Base-by-base conservation (phyloP, 2,329 filamentous ascomycete species). In the Conoideocrella luteorostrata region DNA sequence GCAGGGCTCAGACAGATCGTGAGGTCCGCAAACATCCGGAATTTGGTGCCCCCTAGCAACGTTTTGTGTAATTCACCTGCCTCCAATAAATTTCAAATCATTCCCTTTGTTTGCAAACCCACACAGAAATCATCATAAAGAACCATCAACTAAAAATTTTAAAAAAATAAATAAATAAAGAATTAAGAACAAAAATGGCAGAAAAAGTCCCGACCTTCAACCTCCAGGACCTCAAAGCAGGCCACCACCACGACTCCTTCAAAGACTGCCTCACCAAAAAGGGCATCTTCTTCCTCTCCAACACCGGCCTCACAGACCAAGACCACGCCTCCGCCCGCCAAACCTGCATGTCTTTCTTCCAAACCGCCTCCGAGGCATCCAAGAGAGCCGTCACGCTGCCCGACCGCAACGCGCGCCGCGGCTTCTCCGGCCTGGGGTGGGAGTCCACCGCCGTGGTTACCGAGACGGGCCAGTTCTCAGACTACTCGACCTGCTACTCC, bases 401-500 rank as follows among this genome's bases (percentile, higher is more conserved):
- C 18, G 15, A 39, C 37, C 23, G 37, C 22, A 39, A 18, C 24
- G 37, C 37, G 22, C 37, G 37, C 4, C 37, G 37, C 24, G 37
- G 37, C 37, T 39, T 39, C 37, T 39, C 37, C 37, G 23, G 37
- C 18, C 37, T 39, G 18, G 37, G 18, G 3, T 29, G 37, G 37
- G 37, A 39, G 23, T 28, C 22, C 7, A 39, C 37, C 5, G 37
- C 37, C 13, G 17, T 29, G 7, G 37, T 39, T 4, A 39, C 37
- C n/a, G 13, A 39, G 20, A 39, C 37, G 22, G 37, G 37, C 23
- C 22, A 22, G 13, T 39, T 39, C 37, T 29, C 37, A 22, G 37
- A 39, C 37, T 39, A 39, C 18, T 39, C 37, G 5, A 39, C 23
- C n/a, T 39, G 37, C 24, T 39, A 28, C 38, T 40, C 38, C 28